phyloP scores from a whole-genome alignment of 345 rosid species.

The Heritiera littoralis region DNA sequence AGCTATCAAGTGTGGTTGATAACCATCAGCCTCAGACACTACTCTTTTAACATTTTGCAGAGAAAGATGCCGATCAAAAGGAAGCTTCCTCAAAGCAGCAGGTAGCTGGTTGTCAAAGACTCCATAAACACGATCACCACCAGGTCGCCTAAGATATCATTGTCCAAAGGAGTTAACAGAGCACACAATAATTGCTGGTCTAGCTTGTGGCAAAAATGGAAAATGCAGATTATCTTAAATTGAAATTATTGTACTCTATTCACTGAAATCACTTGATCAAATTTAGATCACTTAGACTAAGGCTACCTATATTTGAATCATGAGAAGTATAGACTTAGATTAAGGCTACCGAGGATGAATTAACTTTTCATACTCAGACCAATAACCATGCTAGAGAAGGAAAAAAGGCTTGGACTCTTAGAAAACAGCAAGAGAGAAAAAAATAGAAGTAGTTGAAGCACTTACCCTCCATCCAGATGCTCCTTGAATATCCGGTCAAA shows the following conservation, averaged over 20 bases:
- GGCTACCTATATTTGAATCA: background rate
- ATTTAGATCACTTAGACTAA: background rate
- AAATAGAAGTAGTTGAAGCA: background rate
- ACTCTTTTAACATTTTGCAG: conserved; percentile 59
- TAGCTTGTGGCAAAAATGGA: background rate
- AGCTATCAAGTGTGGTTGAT: conserved; percentile 71
- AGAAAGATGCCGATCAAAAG: conserved; percentile 64
- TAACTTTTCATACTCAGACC: background rate
- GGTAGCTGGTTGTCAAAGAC: conserved; percentile 73
- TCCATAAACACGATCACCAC: conserved; percentile 61
- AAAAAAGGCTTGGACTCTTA: background rate
- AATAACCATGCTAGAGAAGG: background rate
- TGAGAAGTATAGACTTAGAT: background rate
- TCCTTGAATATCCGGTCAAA: conserved; percentile 73
- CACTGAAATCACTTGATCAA: background rate
- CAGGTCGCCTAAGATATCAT: conserved; percentile 58
- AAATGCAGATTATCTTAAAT: background rate
- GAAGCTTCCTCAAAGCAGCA: conserved; percentile 64
- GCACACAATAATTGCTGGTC: background rate
- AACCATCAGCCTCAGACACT: conserved; percentile 75
- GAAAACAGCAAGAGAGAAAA: background rate
- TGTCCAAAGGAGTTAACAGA: background rate
- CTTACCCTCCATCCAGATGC: conserved; percentile 82
- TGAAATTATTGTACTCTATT: background rate
- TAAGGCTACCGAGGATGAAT: background rate